Evolutionary conservation across 2,329 filamentous ascomycete species (phyloP).

Genomic region (Fusarium praegraminearum): DNA sequence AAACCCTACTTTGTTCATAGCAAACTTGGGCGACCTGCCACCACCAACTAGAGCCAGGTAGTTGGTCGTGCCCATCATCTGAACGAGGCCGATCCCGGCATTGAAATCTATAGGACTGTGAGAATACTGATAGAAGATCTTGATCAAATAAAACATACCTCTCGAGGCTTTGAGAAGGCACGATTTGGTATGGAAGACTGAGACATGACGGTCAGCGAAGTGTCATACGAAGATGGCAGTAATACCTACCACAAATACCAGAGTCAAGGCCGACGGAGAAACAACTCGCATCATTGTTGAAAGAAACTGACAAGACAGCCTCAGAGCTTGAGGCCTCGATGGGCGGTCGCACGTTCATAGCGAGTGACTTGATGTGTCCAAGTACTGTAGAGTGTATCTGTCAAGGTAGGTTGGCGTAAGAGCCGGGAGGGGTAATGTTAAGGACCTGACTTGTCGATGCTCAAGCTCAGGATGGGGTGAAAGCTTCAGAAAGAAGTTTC

Average conservation of each 20-base stretch:
- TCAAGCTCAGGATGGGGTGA: constrained; percentile 1
- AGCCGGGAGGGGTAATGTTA: constrained; percentile 35
- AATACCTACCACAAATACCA: constrained; percentile 80
- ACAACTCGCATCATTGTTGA: constrained; percentile 86
- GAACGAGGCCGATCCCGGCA: constrained; percentile 82
- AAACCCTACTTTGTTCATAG: constrained; percentile 79
- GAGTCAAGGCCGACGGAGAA: constrained; percentile 89
- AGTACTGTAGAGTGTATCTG: constrained; percentile 10
- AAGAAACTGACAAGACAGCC: constrained; percentile 83
- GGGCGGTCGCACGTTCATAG: constrained; percentile 89
- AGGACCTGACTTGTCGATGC: constrained; percentile 3
- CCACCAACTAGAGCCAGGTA: constrained; percentile 92
- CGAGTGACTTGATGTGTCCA: constrained; percentile 29
- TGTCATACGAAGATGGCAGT: constrained; percentile 4
- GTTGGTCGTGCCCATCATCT: constrained; percentile 89
- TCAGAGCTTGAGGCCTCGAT: constrained; percentile 82
- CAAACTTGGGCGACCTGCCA: constrained; percentile 85
- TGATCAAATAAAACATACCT: constrained; percentile 49
- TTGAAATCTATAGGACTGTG: constrained; percentile 72
- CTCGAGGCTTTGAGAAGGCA: constrained; percentile 73
- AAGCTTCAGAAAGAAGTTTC: not conserved
- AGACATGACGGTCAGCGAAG: constrained; percentile 26
- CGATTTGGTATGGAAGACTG: constrained; percentile 79
- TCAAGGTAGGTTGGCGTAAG: constrained; percentile 8
- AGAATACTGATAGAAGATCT: not conserved